phyloP scores from a whole-genome alignment of 352 stramenopile species.

The Phytophthora cryptogea region DNA sequence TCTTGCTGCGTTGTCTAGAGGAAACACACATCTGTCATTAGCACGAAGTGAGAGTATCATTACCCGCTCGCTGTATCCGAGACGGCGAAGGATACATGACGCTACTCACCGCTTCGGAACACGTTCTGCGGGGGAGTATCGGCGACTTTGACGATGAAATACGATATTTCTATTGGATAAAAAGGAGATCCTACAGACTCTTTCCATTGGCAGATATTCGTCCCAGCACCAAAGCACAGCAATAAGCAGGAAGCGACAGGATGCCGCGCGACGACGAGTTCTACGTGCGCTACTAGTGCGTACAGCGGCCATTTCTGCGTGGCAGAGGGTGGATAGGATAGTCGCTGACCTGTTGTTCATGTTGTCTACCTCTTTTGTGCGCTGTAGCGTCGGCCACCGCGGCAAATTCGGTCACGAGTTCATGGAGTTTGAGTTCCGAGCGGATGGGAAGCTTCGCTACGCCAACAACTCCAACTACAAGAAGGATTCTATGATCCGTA shows the following conservation, averaged over 20 bases:
- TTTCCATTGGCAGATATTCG: constrained; percentile 38
- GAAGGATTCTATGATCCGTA: constrained; percentile 97
- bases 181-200: not conserved
- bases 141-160: constrained; percentile 1
- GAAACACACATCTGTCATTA: not conserved
- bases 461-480: constrained; percentile 99
- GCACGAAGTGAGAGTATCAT: not conserved
- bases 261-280: constrained; percentile 84
- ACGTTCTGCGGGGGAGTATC: constrained; percentile 14
- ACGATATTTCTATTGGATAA: constrained; percentile 21
- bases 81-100: not conserved
- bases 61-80: not conserved
- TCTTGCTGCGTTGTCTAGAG: not conserved
- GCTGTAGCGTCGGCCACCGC: constrained; percentile 91
- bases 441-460: constrained; percentile 93
- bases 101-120: constrained; percentile 8
- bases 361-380: not conserved
- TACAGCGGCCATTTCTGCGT: constrained; percentile 7
- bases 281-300: constrained; percentile 90
- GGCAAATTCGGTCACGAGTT: constrained; percentile 97
- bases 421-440: constrained; percentile 97
- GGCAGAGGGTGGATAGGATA: not conserved
- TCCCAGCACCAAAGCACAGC: not conserved
- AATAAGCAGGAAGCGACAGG: constrained; percentile 11
- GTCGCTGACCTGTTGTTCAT: not conserved